Evolutionary conservation across 2,329 filamentous ascomycete species (phyloP).

Genomic region (Chrysoporthe deuterocubensis): DNA sequence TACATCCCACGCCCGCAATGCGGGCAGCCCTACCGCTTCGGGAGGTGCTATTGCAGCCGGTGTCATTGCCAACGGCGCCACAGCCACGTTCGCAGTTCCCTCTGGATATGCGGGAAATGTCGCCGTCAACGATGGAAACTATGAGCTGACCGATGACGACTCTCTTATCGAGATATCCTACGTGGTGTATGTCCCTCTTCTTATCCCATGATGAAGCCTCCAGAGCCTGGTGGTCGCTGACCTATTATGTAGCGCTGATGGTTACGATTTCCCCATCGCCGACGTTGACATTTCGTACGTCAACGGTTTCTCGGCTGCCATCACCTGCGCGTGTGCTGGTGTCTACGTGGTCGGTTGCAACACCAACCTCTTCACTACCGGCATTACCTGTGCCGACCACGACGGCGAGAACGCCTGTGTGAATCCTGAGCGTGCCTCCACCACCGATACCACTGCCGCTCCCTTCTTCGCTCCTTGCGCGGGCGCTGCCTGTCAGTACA

Average conservation of each 20-base stretch:
- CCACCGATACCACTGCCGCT: conserved; percentile 16
- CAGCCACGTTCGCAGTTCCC: conserved; percentile 28
- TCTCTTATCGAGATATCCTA: conserved; percentile 30
- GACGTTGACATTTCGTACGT: conserved; percentile 34
- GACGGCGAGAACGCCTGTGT: conserved; percentile 28
- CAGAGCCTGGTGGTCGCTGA: not conserved
- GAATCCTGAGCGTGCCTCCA: conserved; percentile 31
- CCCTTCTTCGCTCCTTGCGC: conserved; percentile 27
- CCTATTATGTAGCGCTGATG: not conserved
- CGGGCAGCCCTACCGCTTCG: conserved; percentile 20
- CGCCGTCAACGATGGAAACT: conserved; percentile 27
- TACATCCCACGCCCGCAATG: conserved; percentile 29
- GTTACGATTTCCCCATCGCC: conserved; percentile 12
- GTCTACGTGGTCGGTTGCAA: conserved; percentile 32
- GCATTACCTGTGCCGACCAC: conserved; percentile 28
- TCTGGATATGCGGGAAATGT: conserved; percentile 33
- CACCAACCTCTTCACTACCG: conserved; percentile 29
- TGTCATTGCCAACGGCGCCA: conserved; percentile 22
- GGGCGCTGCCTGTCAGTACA: conserved; percentile 17
- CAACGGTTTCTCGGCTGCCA: conserved; percentile 32
- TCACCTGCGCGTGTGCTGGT: conserved; percentile 30
- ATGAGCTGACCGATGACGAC: conserved; percentile 20
- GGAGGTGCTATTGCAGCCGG: conserved; percentile 26
- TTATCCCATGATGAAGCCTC: not conserved
- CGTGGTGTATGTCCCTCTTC: not conserved